phyloP scores from a whole-genome alignment of 2,329 filamentous ascomycete genomes.

The Diaporthe ilicicola region DNA sequence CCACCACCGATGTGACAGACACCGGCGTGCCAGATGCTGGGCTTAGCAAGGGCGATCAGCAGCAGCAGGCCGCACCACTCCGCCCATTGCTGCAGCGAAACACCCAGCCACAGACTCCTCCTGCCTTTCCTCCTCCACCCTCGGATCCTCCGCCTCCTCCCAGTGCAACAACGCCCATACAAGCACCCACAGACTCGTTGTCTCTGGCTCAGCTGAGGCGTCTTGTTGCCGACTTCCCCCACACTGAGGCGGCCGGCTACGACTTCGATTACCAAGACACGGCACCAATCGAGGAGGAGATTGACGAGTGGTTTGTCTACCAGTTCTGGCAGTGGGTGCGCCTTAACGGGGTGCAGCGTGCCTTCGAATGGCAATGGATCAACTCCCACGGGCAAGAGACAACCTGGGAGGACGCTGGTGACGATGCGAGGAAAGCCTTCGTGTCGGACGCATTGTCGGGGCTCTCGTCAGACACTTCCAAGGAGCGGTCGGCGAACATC shows the following conservation, averaged over 20 bases:
- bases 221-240: conserved; percentile 78
- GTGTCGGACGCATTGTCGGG: conserved; percentile 60
- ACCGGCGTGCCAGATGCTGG: conserved; percentile 22
- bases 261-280: conserved; percentile 84
- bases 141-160: conserved; percentile 39
- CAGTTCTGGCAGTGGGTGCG: conserved; percentile 85
- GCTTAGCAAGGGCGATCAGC: conserved; percentile 18
- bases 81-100: conserved; percentile 44
- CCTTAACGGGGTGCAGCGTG: conserved; percentile 76
- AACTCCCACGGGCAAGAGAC: conserved; percentile 54
- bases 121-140: conserved; percentile 33
- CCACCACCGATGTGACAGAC: conserved; percentile 26
- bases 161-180: conserved; percentile 34
- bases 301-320: conserved; percentile 98
- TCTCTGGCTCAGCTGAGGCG: conserved; percentile 78
- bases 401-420: conserved; percentile 73
- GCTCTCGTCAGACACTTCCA: conserved; percentile 52
- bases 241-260: conserved; percentile 76
- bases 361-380: conserved; percentile 81
- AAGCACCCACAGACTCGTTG: conserved; percentile 70
- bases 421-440: conserved; percentile 65
- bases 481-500: conserved; percentile 60
- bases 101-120: conserved; percentile 36
- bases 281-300: conserved; percentile 81
- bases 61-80: conserved; percentile 13